phyloP scores from a whole-genome alignment of 129 eudicot species.

The Centrapalus pauciflorus region DNA sequence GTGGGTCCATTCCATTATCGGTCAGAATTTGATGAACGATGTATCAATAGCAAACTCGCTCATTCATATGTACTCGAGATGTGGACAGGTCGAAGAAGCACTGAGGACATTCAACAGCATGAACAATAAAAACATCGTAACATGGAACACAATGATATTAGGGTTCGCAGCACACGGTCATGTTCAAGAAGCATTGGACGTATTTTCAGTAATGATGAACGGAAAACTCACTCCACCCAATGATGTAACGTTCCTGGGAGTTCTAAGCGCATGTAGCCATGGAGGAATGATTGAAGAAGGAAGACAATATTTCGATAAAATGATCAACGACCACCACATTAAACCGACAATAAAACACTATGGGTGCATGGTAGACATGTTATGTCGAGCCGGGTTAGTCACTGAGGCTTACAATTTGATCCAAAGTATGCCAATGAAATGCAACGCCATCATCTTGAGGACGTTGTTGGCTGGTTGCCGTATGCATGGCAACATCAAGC shows the following conservation, averaged over 20 bases:
- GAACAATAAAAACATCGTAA: slow-evolving; percentile 34
- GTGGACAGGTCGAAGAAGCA: slow-evolving; percentile 48
- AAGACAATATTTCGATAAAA: slow-evolving; percentile 25
- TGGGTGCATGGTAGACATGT: slow-evolving; percentile 55
- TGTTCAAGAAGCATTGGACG: slow-evolving; percentile 23
- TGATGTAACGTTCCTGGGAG: slow-evolving; percentile 45
- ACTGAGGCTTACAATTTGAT: slow-evolving; percentile 40
- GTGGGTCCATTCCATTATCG: slow-evolving; percentile 29
- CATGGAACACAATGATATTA: slow-evolving; percentile 44
- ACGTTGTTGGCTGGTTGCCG: slow-evolving; percentile 49
- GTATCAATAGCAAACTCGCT: slow-evolving; percentile 31
- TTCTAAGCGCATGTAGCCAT: slow-evolving; percentile 51
- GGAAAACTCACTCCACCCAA: slow-evolving; percentile 20
- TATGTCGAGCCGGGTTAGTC: slow-evolving; percentile 47
- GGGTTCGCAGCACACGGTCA: slow-evolving; percentile 46
- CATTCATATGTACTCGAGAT: slow-evolving; percentile 48
- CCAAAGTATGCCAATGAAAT: slow-evolving; percentile 40
- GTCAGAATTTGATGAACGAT: slow-evolving; percentile 2
- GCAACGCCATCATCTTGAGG: slow-evolving; percentile 48
- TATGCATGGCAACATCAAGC: slow-evolving; percentile 31
- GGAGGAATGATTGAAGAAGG: slow-evolving; percentile 57
- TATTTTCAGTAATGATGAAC: slow-evolving; percentile 33
- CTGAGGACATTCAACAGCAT: slow-evolving; percentile 17
- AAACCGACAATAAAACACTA: slow-evolving; percentile 43
- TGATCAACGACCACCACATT: slow-evolving; percentile 25